These are phyloP conservation scores for Fraxinus excelsior DNA, from an alignment of 257 asterid genomes.

Conservation along the genomic window DNA sequence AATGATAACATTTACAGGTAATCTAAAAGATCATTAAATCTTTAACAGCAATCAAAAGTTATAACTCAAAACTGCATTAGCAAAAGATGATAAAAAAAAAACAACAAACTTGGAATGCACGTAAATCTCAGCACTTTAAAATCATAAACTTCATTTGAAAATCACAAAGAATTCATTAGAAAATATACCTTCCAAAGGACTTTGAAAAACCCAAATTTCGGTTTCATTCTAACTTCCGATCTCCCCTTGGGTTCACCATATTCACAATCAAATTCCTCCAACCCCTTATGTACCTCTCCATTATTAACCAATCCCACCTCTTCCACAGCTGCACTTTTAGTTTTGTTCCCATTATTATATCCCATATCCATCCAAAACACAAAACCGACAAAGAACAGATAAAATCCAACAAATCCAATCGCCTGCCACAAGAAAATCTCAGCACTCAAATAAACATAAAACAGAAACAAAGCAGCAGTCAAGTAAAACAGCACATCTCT, in stretches of 20 bases:
- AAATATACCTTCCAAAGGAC: constrained; percentile 53
- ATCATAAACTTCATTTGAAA: constrained; percentile 16
- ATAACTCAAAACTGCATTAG: neutral
- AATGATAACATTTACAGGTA: neutral
- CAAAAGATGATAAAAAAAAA: neutral
- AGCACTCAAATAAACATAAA: constrained; percentile 92
- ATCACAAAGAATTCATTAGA: constrained; percentile 19
- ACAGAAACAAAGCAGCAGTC: constrained; percentile 74
- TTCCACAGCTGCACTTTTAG: constrained; percentile 28
- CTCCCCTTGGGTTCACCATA: constrained; percentile 39
- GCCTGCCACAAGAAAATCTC: constrained; percentile 99
- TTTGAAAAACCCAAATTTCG: constrained; percentile 39
- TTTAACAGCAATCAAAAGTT: neutral
- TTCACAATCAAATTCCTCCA: constrained; percentile 56
- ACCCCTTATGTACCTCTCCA: constrained; percentile 30
- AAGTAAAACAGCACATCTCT: constrained; percentile 93
- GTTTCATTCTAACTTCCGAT: constrained; percentile 34
- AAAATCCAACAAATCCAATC: constrained; percentile 89
- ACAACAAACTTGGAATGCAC: neutral
- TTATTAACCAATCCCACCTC: constrained; percentile 36
- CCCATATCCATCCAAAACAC: constrained; percentile 96
- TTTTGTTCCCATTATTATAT: constrained; percentile 38
- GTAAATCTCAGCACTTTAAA: neutral
- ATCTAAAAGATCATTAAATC: neutral
- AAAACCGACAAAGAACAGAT: constrained; percentile 82